Percentiles rank a stretch among this genome's conserved stretches.
These are phyloP conservation scores for Penicillium nordicum DNA, from an alignment of 2,329 filamentous ascomycete genomes.

Conservation along the genomic window DNA sequence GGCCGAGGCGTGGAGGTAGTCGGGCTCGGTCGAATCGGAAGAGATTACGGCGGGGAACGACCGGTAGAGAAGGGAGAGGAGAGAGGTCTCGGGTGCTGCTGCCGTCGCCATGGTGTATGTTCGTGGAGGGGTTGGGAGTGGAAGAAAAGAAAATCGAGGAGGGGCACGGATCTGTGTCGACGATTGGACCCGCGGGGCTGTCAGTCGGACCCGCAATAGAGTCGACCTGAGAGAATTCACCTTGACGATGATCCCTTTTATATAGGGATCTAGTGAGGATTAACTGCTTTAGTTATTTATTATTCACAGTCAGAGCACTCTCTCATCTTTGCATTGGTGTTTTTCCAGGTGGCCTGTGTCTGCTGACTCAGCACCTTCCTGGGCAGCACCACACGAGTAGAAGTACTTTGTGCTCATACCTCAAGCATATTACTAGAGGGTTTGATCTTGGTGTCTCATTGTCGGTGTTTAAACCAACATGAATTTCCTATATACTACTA, in stretches of 20 bases:
- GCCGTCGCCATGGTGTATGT: constrained; percentile 31
- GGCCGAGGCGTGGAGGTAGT: constrained; percentile 48
- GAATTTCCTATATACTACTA: neutral
- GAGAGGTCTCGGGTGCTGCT: constrained; percentile 40
- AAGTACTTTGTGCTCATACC: too few relatives aligned
- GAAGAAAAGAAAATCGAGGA: constrained; percentile 29
- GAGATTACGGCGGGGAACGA: constrained; percentile 43
- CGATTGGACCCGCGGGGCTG: constrained; percentile 26
- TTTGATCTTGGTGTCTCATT: neutral
- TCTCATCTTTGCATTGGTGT: neutral
- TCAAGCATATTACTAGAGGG: neutral
- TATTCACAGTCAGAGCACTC: neutral
- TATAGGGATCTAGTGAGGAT: constrained; percentile 5
- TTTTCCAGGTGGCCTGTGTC: neutral
- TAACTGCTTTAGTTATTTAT: neutral
- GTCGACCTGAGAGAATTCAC: constrained; percentile 18
- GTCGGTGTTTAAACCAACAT: neutral
- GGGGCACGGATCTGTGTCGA: constrained; percentile 29
- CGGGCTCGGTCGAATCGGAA: constrained; percentile 41
- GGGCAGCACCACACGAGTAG: too few relatives aligned
- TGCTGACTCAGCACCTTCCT: constrained; percentile 4
- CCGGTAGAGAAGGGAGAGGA: constrained; percentile 45
- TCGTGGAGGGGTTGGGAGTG: constrained; percentile 21
- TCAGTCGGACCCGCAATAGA: constrained; percentile 24
- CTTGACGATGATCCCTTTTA: constrained; percentile 17